phyloP scores from a whole-genome alignment of 2,329 filamentous ascomycete species.

The Cordyceps tenuipes region DNA sequence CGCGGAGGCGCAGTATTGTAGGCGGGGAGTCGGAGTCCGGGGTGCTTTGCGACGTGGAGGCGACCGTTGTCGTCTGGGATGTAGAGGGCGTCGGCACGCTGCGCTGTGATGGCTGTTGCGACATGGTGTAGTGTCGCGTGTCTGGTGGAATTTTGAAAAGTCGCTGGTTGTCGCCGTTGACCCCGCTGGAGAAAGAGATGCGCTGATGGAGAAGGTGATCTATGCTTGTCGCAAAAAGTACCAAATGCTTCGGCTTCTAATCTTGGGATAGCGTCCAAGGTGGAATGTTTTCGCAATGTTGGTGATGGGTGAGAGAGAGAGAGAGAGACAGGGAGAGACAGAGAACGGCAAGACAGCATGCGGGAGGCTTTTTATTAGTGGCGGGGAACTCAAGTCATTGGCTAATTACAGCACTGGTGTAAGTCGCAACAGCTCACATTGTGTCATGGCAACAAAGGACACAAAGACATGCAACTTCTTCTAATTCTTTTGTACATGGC shows the following conservation, averaged over 20 bases:
- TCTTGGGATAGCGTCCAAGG: neutral
- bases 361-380: neutral
- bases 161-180: neutral
- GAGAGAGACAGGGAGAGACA: neutral
- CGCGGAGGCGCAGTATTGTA: slow-evolving; percentile 43
- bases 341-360: neutral
- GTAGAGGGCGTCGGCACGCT: slow-evolving; percentile 25
- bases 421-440: neutral
- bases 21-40: slow-evolving; percentile 21
- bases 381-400: neutral
- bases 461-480: neutral
- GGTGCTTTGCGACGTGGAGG: slow-evolving; percentile 17
- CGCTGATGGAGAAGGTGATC: neutral
- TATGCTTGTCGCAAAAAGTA: neutral
- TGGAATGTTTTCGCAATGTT: neutral
- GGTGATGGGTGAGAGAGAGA: neutral
- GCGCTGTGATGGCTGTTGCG: slow-evolving; percentile 22
- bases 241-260: neutral
- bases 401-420: neutral
- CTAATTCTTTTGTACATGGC: neutral
- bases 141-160: neutral
- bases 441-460: neutral
- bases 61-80: slow-evolving; percentile 23
- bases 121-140: slow-evolving; percentile 18
- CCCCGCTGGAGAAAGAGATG: neutral